A percentile compares a stretch with the other conserved stretches of the same genome.
Conservation (phyloP, 1,284 basidiomycete genomes). For the Trichosporon sp. region DNA sequence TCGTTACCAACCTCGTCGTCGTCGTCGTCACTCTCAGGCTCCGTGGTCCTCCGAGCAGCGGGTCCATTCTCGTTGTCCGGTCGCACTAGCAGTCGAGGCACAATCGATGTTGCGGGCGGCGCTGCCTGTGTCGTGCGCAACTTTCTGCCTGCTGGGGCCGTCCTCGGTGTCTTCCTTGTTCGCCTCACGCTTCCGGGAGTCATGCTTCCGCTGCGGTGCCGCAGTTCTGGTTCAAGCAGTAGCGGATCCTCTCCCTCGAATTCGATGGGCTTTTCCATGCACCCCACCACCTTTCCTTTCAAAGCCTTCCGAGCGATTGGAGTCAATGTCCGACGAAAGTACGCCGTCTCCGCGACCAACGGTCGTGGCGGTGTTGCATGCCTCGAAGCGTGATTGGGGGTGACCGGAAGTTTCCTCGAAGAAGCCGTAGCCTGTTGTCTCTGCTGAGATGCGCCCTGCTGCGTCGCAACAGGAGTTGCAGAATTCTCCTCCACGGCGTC, state of each 20-base stretch:
- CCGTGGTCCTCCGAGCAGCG: background rate
- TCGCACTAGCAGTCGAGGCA: background rate
- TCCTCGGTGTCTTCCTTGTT: background rate
- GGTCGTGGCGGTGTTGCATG: background rate
- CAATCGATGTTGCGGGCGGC: background rate
- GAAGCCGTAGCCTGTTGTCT: background rate
- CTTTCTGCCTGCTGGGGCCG: background rate
- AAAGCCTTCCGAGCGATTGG: background rate
- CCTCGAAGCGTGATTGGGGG: background rate
- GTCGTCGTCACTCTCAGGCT: conserved; percentile 2
- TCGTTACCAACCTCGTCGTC: conserved; percentile 14
- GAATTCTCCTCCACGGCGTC: background rate
- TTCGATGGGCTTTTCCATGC: background rate
- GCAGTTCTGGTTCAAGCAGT: background rate
- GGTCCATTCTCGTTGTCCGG: background rate
- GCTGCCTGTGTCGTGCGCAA: background rate
- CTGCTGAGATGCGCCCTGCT: background rate
- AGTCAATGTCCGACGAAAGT: background rate
- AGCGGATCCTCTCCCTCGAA: background rate
- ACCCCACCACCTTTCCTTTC: background rate
- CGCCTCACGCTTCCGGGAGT: background rate
- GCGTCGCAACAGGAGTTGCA: background rate
- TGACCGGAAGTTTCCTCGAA: background rate
- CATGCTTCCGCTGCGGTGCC: background rate
- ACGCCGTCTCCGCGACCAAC: background rate